Evolutionary conservation across 495 filamentous ascomycete genomes (phyloP), one percentile per base, ranked within the genome.

Genomic region (Rostrohypoxylon terebratum): DNA sequence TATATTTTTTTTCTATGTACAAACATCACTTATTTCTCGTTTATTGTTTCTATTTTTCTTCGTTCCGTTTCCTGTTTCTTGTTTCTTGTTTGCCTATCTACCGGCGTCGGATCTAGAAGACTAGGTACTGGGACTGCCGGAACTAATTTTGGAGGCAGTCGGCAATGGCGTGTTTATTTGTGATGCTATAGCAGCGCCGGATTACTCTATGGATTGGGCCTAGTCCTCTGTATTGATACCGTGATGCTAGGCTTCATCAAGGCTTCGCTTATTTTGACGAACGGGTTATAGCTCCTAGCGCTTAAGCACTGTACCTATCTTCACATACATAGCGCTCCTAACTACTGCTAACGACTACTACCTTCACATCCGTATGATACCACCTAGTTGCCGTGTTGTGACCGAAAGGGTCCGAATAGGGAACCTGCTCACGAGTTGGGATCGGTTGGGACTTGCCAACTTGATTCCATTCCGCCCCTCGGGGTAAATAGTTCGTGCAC

Each of bases 1-100:
- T 11, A 9, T 51, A 34, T 34, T 67, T 67, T 42, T 71, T 59
- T 48, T 21, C 36, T 72, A 53, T 64, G 59, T 72, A 72, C 40
- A 42, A 42, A 14, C 38, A 50, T 50, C 65, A 60, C 14, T 53
- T 53, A 23, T 53, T 53, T 53, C 13, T 23, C 45, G 3, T 31
- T 20, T 59, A 63, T 53, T 13, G 13, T 53, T 11, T 53, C 9
- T 53, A 9, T 11, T 38, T 38, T 38, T 0, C 20, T 28, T 59
- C n/a, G n/a, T n/a, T 57, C 25, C 11, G 10, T 51, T 21, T 51
- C 20, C 23, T 25, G 47, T 50, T 50, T 50, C 47, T 11, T 50
- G 47, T 50, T 50, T 53, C 23, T n/a, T 54, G 51, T 34, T 54
- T 34, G 31, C 28, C 28, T 55, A 55, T 55, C 51, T 55, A 55